Evolutionary conservation across 148 eudicot genomes (phyloP).

Genomic region (Pouteria glomerata): DNA sequence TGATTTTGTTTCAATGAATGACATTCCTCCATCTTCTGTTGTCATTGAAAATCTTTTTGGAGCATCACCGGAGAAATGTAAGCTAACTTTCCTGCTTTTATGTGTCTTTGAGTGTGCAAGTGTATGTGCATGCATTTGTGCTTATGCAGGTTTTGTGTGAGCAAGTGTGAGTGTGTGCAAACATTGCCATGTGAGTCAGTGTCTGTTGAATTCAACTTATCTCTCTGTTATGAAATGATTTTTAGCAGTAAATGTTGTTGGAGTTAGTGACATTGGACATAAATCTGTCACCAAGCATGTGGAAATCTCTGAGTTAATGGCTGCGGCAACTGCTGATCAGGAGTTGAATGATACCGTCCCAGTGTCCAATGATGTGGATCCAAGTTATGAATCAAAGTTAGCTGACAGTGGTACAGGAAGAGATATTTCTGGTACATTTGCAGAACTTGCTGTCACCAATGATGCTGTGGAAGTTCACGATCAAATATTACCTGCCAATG

Average conservation of each 20-base stretch:
- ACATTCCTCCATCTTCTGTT: conserved; percentile 28
- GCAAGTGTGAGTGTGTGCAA: background rate
- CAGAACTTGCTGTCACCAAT: conserved; percentile 8
- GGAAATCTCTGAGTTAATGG: conserved; percentile 25
- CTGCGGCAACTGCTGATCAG: conserved; percentile 12
- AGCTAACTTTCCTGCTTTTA: conserved; percentile 17
- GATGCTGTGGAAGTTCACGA: conserved; percentile 16
- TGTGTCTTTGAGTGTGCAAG: background rate
- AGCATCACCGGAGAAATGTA: conserved; percentile 23
- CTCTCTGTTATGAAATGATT: conserved; percentile 14
- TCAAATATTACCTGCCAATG: conserved; percentile 2
- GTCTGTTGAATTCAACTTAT: conserved; percentile 1
- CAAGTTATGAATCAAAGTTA: conserved; percentile 13
- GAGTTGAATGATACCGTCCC: conserved; percentile 10
- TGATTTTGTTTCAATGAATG: conserved; percentile 31
- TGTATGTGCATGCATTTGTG: background rate
- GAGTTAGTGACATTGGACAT: conserved; percentile 21
- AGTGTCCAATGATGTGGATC: conserved; percentile 9
- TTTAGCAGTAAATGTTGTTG: conserved; percentile 28
- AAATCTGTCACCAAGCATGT: conserved; percentile 17
- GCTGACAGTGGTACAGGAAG: background rate
- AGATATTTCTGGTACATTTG: conserved; percentile 7
- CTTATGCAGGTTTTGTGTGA: background rate
- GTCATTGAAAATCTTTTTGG: conserved; percentile 9
- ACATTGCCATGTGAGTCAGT: background rate